phyloP scores from a whole-genome alignment of 2,329 filamentous ascomycete genomes.

The Eutypa lata region DNA sequence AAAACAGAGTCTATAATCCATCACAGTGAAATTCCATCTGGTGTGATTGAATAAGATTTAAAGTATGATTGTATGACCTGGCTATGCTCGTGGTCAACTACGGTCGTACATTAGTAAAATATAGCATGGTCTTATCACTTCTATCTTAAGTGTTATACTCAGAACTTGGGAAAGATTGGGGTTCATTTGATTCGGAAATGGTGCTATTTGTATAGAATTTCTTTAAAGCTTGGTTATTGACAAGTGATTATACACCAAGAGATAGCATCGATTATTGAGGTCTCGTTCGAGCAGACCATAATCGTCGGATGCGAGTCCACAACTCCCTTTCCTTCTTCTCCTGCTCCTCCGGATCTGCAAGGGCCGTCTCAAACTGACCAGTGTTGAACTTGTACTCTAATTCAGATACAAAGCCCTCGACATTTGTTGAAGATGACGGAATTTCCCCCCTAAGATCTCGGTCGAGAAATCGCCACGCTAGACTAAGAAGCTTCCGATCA shows the following conservation, averaged over 20 bases:
- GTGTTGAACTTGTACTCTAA: conserved; percentile 12
- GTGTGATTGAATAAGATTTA: too few species aligned
- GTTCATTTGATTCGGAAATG: too few species aligned
- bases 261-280: neutral
- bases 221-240: too few species aligned
- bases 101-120: too few species aligned
- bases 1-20: too few species aligned
- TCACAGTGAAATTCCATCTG: too few species aligned
- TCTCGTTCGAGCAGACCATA: conserved; percentile 17
- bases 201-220: too few species aligned
- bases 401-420: conserved; percentile 17
- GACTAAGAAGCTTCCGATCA: conserved; percentile 19
- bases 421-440: conserved; percentile 8
- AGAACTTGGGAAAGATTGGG: too few species aligned
- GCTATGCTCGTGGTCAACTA: too few species aligned
- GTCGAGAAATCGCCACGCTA: conserved; percentile 27
- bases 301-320: conserved; percentile 16
- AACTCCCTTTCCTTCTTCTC: conserved; percentile 16
- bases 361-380: conserved; percentile 13
- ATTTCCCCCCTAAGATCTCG: conserved; percentile 18
- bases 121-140: too few species aligned
- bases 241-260: neutral
- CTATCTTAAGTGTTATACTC: too few species aligned
- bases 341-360: conserved; percentile 14
- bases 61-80: too few species aligned